Evolutionary conservation across 1,284 basidiomycete genomes (phyloP).

Genomic region (Naganishia albida): DNA sequence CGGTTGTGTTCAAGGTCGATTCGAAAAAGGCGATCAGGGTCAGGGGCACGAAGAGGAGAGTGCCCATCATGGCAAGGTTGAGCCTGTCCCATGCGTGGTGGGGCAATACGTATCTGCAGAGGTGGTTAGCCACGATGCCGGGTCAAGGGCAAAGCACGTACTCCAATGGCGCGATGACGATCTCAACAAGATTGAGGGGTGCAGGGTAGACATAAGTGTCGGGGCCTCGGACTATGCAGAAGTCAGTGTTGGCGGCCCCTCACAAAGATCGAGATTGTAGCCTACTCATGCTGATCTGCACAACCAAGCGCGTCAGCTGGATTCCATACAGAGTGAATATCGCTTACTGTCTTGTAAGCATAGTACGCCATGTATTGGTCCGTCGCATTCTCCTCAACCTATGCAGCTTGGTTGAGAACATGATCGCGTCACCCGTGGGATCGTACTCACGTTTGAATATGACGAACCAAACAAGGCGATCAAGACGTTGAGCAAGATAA

Average conservation of each 20-base stretch:
- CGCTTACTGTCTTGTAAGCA: constrained; percentile 70
- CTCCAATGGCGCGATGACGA: constrained; percentile 79
- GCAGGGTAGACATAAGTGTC: constrained; percentile 58
- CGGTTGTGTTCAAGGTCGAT: constrained; percentile 59
- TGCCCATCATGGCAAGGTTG: constrained; percentile 74
- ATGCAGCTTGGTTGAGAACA: neutral
- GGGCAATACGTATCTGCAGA: constrained; percentile 42
- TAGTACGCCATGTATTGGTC: constrained; percentile 87
- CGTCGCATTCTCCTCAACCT: constrained; percentile 33
- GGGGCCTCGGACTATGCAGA: constrained; percentile 66
- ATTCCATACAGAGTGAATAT: neutral
- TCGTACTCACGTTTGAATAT: constrained; percentile 70
- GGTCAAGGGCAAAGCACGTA: constrained; percentile 55
- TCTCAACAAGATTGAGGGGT: constrained; percentile 80
- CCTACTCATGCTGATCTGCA: constrained; percentile 32
- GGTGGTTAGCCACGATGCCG: constrained; percentile 30
- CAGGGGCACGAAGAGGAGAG: constrained; percentile 78
- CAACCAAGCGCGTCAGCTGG: neutral
- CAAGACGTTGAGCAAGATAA: constrained; percentile 89
- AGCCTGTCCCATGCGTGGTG: constrained; percentile 56
- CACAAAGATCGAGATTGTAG: neutral
- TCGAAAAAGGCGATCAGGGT: constrained; percentile 74
- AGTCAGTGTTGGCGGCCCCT: no score
- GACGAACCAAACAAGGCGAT: constrained; percentile 92
- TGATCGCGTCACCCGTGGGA: neutral